phyloP scores from a whole-genome alignment of 345 rosid species.

The Arabidopsis thaliana region TAIR10.1 NC_003071.7:17699001-17699500 shows the following conservation, averaged over 20 bases:
- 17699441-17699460: not conserved
- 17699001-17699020: conserved; percentile 11
- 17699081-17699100: conserved; percentile 8
- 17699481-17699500: conserved; percentile 28
- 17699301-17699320: not conserved
- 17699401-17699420: not conserved
- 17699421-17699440: conserved; percentile 7
- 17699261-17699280: not conserved
- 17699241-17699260: conserved; percentile 58
- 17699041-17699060: conserved; percentile 20
- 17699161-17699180: conserved; percentile 72
- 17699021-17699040: conserved; percentile 24
- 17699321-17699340: not conserved
- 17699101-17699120: conserved; percentile 17
- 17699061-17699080: conserved; percentile 12
- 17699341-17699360: conserved; percentile 24
- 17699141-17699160: not conserved
- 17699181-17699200: conserved; percentile 94
- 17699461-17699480: conserved; percentile 18
- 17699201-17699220: conserved; percentile 91
- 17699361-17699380: conserved; percentile 22
- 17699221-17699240: conserved; percentile 96
- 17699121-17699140: conserved; percentile 6
- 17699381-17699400: not conserved
- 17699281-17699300: conserved; percentile 13